Percentiles rank a stretch among this genome's conserved stretches.
Conservation (phyloP, 495 filamentous ascomycete species). For the Acidiella bohemica region DNA sequence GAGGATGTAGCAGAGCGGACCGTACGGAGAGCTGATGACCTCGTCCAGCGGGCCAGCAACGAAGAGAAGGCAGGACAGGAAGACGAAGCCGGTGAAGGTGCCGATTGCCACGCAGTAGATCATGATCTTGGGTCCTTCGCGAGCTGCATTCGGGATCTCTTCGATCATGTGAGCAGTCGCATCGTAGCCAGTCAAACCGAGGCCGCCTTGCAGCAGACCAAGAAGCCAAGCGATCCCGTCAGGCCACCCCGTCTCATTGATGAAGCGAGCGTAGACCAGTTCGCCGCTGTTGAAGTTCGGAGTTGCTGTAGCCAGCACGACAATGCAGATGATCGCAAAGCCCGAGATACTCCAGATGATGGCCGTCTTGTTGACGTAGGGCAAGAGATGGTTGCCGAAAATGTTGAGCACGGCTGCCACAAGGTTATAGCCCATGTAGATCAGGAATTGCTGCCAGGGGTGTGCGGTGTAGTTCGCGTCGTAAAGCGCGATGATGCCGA, state of each 20-base stretch:
- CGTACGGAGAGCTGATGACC: slow-evolving; percentile 47
- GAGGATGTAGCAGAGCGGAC: slow-evolving; percentile 57
- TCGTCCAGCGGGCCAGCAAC: slow-evolving; percentile 44
- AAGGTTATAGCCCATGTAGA: slow-evolving; percentile 52
- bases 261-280: slow-evolving; percentile 39
- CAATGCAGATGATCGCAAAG: slow-evolving; percentile 55
- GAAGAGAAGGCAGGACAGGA: slow-evolving; percentile 52
- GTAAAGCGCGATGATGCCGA: slow-evolving; percentile 35
- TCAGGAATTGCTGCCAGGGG: slow-evolving; percentile 61
- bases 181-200: slow-evolving; percentile 42
- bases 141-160: slow-evolving; percentile 57
- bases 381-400: slow-evolving; percentile 47
- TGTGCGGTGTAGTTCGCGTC: slow-evolving; percentile 37
- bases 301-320: slow-evolving; percentile 47
- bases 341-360: slow-evolving; percentile 56
- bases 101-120: slow-evolving; percentile 57
- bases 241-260: slow-evolving; percentile 41
- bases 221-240: slow-evolving; percentile 41
- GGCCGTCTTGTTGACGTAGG: slow-evolving; percentile 48
- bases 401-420: slow-evolving; percentile 53
- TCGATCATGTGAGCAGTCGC: slow-evolving; percentile 36
- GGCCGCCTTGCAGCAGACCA: slow-evolving; percentile 40
- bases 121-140: slow-evolving; percentile 60
- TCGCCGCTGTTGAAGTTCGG: slow-evolving; percentile 46
- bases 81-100: slow-evolving; percentile 52